Evolutionary conservation across 176 grass and related monocot genomes (phyloP), one percentile per base, ranked within the genome.

Genomic region (Triticum monococcum): DNA sequence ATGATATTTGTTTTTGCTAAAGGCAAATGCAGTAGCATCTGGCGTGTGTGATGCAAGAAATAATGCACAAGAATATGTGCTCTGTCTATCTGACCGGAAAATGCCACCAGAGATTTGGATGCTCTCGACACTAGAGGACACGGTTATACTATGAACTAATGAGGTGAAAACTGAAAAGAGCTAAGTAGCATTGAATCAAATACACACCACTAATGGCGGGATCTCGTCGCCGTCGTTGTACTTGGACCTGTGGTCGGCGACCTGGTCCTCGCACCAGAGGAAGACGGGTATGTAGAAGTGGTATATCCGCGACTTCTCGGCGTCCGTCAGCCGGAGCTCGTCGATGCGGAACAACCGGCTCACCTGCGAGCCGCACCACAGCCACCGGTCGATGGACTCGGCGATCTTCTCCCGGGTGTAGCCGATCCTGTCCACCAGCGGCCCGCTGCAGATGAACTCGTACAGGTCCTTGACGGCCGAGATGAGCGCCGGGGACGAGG

Each of bases 241-340:
- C 80, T 85, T 92, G 28, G 87, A 84, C 68, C 88, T 88, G 86
- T 99, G 97, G 48, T 87, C 78, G 50, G 40, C 30, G 57, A 99
- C 37, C 85, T 94, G 86, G 25, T 94, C 89, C 93, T 99, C 94
- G 75, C 97, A 99, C 97, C 97, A 99, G 78, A 99, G 76, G 86
- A 91, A 99, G 72, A 94, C 93, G 22, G 97, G 94, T 70, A 96
- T 88, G 60, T 99, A 99, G 87, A 83, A 99, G 81, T 96, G 92
- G 87, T 94, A 99, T 57, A 99, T 90, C 88, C 97, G 87, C 68
- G 85, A 60, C 92, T 89, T 99, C 90, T 99, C 92, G 37, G 94
- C 82, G 45, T 82, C 63, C 13, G 94, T 89, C 23, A 96, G 59
- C 25, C 22, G 90, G 78, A 93, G 89, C 57, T 99, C 92, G 77